Evolutionary conservation across 2,329 filamentous ascomycete genomes (phyloP), one percentile per base, ranked within the genome.

Genomic region (Trichoderma sp.): DNA sequence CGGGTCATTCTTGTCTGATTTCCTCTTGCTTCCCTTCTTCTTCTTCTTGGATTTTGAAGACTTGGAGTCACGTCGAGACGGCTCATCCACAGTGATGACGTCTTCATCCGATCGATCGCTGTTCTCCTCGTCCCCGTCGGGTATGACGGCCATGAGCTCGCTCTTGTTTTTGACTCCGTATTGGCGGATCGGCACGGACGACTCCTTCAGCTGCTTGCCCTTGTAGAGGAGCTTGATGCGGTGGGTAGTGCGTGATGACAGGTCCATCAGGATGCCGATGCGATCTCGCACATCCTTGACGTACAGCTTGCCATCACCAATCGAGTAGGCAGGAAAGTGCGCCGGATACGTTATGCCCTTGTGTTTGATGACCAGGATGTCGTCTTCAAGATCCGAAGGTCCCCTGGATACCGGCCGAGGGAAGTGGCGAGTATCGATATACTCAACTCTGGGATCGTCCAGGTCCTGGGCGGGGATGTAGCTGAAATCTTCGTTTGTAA

Each of bases 391-490:
- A 52, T 75, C 77, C 70, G 76, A 77, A 56, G 79, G 73, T 49
- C 75, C 74, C 8, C 77, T 74, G 33, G 80, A 77, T 60, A 75
- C 77, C 53, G 78, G 75, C 62, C 79, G 78, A 33, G 82, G 79
- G 21, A 47, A 60, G 69, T 83, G 81, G 71, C 85, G 83, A n/a
- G 75, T 77, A 75, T 79, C 75, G 71, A 73, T 77, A 71, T 76
- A 76, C 76, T 78, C 78, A 72, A 77, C 73, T 70, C 76, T 79
- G 31, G 79, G 78, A 43, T 82, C 79, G 70, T 87, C 84, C 49
- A 94, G 79, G 75, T 94, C 91, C 75, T 92, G 88, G 33, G 89
- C 89, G n/a, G 91, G 93, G 76, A 94, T 94, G 82, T 95, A 94
- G 77, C 88, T 91, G 79, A 89, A 95, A 81, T 94, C 92, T 40